Percentiles rank a stretch among this genome's conserved stretches.
Evolutionary conservation across 768 basidiomycete species (phyloP).

Genomic region (Cystofilobasidium capitatum): DNA sequence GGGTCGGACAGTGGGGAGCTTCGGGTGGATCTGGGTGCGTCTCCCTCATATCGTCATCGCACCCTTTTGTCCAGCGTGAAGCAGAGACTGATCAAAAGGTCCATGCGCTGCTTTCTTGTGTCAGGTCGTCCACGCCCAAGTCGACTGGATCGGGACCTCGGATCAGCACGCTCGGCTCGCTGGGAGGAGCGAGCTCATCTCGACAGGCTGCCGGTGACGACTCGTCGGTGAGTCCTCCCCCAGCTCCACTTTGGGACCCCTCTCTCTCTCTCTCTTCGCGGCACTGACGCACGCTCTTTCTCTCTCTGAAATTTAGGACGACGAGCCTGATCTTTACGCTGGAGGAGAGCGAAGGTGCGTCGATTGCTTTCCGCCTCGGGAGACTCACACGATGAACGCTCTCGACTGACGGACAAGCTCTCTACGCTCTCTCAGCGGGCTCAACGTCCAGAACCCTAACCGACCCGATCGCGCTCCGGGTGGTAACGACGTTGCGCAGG

Average conservation of each 20-base stretch:
- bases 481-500: conserved; percentile 47
- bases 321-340: conserved; percentile 60
- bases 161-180: conserved; percentile 41
- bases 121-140: not conserved
- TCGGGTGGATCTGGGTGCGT: conserved; percentile 12
- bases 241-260: not conserved
- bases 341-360: conserved; percentile 85
- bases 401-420: not conserved
- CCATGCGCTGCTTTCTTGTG: not conserved
- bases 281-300: not conserved
- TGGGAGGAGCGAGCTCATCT: conserved; percentile 30
- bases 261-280: not conserved
- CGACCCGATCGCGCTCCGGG: conserved; percentile 43
- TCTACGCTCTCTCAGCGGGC: conserved; percentile 50
- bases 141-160: conserved; percentile 33
- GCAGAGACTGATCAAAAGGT: not conserved
- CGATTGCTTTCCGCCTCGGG: not conserved
- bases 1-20: conserved; percentile 29
- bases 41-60: not conserved
- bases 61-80: not conserved
- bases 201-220: conserved; percentile 38
- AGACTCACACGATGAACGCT: not conserved
- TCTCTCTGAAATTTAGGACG: conserved; percentile 39
- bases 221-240: not conserved
- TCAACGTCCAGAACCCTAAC: conserved; percentile 80